phyloP scores from a whole-genome alignment of 2,329 filamentous ascomycete genomes.

The Tolypocladium ovalisporum region DNA sequence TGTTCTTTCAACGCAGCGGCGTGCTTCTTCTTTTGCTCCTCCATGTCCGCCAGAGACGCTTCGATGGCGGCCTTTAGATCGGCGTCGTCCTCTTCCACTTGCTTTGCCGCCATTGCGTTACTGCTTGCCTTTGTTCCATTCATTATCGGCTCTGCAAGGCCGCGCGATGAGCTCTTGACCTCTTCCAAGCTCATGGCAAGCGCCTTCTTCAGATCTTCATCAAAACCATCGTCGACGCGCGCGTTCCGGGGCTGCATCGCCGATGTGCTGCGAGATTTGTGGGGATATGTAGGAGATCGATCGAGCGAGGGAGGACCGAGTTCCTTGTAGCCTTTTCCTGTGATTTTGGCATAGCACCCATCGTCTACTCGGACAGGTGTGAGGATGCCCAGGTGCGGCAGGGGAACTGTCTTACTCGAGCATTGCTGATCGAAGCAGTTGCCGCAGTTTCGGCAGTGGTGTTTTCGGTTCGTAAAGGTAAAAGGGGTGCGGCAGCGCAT shows the following conservation, averaged over 20 bases:
- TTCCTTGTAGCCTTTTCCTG: conserved; percentile 47
- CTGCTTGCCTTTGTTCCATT: conserved; percentile 27
- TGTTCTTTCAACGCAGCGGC: conserved; percentile 75
- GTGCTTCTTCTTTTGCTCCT: conserved; percentile 91
- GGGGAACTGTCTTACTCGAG: conserved; percentile 74
- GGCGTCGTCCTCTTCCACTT: conserved; percentile 76
- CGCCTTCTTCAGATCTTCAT: conserved; percentile 88
- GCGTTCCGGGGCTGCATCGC: conserved; percentile 85
- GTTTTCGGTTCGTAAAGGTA: conserved; percentile 96
- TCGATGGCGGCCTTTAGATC: conserved; percentile 93
- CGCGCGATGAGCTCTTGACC: conserved; percentile 62
- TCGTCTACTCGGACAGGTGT: conserved; percentile 91
- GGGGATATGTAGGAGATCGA: conserved; percentile 36
- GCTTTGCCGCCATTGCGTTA: conserved; percentile 24
- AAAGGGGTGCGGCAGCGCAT: conserved; percentile 95
- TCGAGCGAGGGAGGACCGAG: conserved; percentile 31
- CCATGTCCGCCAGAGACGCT: conserved; percentile 91
- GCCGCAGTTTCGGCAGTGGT: conserved; percentile 95
- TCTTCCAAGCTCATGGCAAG: conserved; percentile 97
- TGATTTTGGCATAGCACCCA: conserved; percentile 85
- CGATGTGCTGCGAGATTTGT: conserved; percentile 55
- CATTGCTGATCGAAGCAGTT: conserved; percentile 96
- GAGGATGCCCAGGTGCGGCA: conserved; percentile 87
- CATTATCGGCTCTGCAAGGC: conserved; percentile 53
- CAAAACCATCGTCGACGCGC: conserved; percentile 80